Base-by-base conservation (phyloP, 345 rosid species). In the Ricinus communis region DNA sequence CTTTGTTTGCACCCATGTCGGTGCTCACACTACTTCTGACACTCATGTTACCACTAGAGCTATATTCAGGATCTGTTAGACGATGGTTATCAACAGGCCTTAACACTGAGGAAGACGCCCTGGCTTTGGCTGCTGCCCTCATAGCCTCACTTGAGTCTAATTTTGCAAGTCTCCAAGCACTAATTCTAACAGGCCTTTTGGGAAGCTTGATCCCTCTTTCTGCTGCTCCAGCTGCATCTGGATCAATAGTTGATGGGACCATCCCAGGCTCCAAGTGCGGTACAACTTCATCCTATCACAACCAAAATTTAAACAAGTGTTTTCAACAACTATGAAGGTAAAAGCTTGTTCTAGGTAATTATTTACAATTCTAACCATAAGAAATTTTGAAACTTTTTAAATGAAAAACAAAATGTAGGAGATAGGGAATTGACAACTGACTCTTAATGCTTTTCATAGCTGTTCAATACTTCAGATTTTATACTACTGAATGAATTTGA, bases 251-350 rank as follows among this genome's bases (percentile, higher is more conserved):
- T 13, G 97, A 95, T 7, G 97, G 99, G 58, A 95, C 87, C 97
- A 91, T 95, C 68, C 97, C 87, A 66, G 97, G 97, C 49, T 92
- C 97, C 83, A 92, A 79, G 83, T 95, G 99, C 53, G 99, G 97
- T 65, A 90, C 69, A 31, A 95, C 97, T 87, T 95, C 99, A 54
- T 95, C 99, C 99, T 95, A 85, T 55, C 46, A 66, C 45, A 50
- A 22, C 46, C 64, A 82, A 52, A 62, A 65, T 54, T 30, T 28
- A 67, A 54, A 63, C 38, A 38, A 55, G 28, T 6, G 52, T 47
- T 40, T 27, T 5, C 11, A n/a, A n/a, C n/a, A n/a, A n/a, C n/a
- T n/a, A n/a, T n/a, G n/a, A n/a, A n/a, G n/a, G n/a, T n/a, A n/a
- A n/a, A n/a, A n/a, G n/a, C n/a, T n/a, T n/a, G n/a, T n/a, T n/a